phyloP scores from a whole-genome alignment of 345 rosid species.

The Trapa bicornis region DNA sequence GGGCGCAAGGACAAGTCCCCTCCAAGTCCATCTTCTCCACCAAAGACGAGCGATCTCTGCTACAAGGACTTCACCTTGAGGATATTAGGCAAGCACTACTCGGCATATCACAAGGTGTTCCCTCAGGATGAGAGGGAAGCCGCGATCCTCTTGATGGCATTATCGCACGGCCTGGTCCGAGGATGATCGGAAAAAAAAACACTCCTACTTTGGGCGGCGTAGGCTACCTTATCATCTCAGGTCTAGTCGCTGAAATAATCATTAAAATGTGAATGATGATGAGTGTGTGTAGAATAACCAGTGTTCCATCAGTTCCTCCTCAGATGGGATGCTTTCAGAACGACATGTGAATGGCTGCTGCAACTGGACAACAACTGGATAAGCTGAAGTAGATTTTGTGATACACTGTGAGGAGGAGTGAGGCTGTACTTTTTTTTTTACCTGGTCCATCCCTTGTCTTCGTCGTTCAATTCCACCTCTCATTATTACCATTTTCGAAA shows the following conservation, averaged over 20 bases:
- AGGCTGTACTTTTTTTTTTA: background rate
- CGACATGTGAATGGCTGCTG: constrained; percentile 2
- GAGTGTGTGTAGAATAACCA: background rate
- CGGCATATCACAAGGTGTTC: constrained; percentile 60
- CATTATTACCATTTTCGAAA: background rate
- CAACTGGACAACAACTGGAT: background rate
- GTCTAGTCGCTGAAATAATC: background rate
- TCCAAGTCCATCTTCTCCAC: constrained; percentile 6
- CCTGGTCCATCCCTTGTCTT: background rate
- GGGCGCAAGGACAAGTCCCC: constrained; percentile 15
- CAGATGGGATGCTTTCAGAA: background rate
- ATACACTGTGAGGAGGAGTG: background rate
- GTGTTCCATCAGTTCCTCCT: background rate
- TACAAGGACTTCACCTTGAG: constrained; percentile 62
- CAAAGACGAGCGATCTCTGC: constrained; percentile 34
- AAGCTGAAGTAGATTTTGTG: background rate
- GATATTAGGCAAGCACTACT: constrained; percentile 40
- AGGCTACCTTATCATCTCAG: background rate
- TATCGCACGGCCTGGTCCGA: constrained; percentile 73
- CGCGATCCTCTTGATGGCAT: constrained; percentile 86
- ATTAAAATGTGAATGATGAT: background rate
- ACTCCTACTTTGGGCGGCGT: no score
- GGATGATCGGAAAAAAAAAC: background rate
- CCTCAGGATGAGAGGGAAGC: constrained; percentile 98
- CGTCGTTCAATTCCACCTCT: background rate